Percentiles rank a stretch among this genome's conserved stretches.
Evolutionary conservation across 2,329 filamentous ascomycete species (phyloP).

Genomic region (Alternaria postmessia): DNA sequence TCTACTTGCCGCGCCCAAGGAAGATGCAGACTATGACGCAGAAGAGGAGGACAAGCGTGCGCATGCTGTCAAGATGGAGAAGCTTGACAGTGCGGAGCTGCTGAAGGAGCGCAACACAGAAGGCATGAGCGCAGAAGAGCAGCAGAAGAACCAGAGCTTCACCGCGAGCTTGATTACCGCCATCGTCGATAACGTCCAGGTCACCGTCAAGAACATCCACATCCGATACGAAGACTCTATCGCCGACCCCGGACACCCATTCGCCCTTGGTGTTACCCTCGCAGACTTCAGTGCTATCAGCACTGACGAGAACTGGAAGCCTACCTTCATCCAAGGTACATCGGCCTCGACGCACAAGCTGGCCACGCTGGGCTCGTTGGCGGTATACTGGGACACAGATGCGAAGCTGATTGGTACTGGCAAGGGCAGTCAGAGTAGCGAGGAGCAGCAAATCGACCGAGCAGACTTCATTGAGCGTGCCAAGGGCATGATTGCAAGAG

Average conservation of each 20-base stretch:
- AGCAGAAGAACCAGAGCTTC: slow-evolving; percentile 97
- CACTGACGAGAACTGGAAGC: slow-evolving; percentile 93
- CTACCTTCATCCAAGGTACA: slow-evolving; percentile 92
- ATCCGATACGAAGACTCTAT: slow-evolving; percentile 98
- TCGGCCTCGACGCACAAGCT: slow-evolving; percentile 88
- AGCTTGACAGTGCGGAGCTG: slow-evolving; percentile 94
- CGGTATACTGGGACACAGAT: slow-evolving; percentile 99
- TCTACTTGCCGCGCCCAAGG: slow-evolving; percentile 90
- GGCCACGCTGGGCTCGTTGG: slow-evolving; percentile 85
- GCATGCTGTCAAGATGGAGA: slow-evolving; percentile 98
- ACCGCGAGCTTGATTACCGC: slow-evolving; percentile 94
- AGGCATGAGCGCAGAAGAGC: slow-evolving; percentile 91
- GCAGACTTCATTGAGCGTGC: slow-evolving; percentile 80
- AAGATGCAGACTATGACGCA: slow-evolving; percentile 91
- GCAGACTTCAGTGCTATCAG: slow-evolving; percentile 97
- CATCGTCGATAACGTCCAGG: slow-evolving; percentile 97
- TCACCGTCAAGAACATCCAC: slow-evolving; percentile 98
- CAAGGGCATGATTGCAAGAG: slow-evolving; percentile 78
- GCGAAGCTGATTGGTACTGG: slow-evolving; percentile 82
- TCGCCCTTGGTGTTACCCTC: slow-evolving; percentile 88
- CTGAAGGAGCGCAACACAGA: slow-evolving; percentile 92
- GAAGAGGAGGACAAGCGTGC: slow-evolving; percentile 88
- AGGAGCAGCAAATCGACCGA: slow-evolving; percentile 70
- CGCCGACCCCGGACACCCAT: slow-evolving; percentile 92
- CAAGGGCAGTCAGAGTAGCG: slow-evolving; percentile 71